Evolutionary conservation across 768 basidiomycete species (phyloP).

Genomic region (Lactifluus hygrophoroides): DNA sequence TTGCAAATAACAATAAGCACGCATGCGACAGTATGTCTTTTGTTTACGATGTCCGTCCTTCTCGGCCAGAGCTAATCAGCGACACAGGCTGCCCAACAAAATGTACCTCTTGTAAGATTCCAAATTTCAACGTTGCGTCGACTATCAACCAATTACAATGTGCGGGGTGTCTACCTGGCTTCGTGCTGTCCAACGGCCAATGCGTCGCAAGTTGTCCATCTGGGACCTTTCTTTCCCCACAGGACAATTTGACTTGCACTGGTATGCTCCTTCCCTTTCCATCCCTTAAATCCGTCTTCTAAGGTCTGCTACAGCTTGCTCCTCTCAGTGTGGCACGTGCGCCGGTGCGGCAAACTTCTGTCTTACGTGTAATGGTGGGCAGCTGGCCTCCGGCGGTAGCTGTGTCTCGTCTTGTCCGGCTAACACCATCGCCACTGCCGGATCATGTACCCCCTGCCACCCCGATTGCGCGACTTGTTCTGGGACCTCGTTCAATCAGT

Average conservation of each 20-base stretch:
- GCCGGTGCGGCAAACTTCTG: constrained; percentile 60
- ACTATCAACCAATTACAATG: constrained; percentile 60
- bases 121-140: constrained; percentile 62
- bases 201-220: constrained; percentile 67
- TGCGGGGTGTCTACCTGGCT: constrained; percentile 71
- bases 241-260: constrained; percentile 66
- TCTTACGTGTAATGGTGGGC: constrained; percentile 57
- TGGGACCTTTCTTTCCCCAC: constrained; percentile 62
- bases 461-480: constrained; percentile 81
- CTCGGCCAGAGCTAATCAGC: constrained; percentile 5
- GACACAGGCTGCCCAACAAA: constrained; percentile 68
- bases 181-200: constrained; percentile 56
- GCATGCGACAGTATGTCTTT: constrained; percentile 68
- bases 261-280: constrained; percentile 37
- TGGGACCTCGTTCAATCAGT: constrained; percentile 72
- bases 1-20: constrained; percentile 76
- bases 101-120: constrained; percentile 70
- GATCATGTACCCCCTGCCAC: constrained; percentile 68
- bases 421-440: constrained; percentile 55
- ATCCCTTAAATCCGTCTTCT: constrained; percentile 9
- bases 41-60: background rate
- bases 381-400: constrained; percentile 61
- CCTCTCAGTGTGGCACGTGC: constrained; percentile 68
- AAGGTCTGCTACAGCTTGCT: constrained; percentile 41
- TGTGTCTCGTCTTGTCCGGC: constrained; percentile 73